These are phyloP conservation scores for Zychaea mexicana DNA, from an alignment of 371 early-diverging fungal species.

Conservation along the genomic window DNA sequence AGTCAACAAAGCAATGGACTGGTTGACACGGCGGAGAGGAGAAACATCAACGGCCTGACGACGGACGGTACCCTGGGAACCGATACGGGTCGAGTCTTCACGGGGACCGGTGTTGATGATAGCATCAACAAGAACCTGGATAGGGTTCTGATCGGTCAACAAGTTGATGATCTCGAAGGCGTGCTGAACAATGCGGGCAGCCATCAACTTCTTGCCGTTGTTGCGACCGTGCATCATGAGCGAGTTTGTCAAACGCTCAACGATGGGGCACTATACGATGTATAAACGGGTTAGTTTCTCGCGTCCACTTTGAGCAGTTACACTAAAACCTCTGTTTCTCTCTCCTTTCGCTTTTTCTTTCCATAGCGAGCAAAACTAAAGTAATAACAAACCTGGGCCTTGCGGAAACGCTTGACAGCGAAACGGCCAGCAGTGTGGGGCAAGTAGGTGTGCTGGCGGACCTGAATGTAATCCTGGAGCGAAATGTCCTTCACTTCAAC, in stretches of 20 bases:
- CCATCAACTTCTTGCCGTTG: slow-evolving; percentile 99
- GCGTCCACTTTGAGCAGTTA: too few species aligned
- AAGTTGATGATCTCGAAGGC: slow-evolving; percentile 99
- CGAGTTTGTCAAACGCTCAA: slow-evolving; percentile 99
- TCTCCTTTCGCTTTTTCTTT: neutral
- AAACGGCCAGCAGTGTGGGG: slow-evolving; percentile 99
- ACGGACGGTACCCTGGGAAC: slow-evolving; percentile 99
- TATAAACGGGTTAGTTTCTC: neutral
- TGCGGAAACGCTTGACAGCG: slow-evolving; percentile 97
- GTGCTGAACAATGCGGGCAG: slow-evolving; percentile 98
- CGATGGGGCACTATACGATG: slow-evolving; percentile 89
- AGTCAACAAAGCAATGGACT: slow-evolving; percentile 95
- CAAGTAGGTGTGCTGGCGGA: slow-evolving; percentile 93
- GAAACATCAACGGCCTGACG: slow-evolving; percentile 99
- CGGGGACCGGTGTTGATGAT: slow-evolving; percentile 99
- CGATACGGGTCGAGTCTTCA: slow-evolving; percentile 99
- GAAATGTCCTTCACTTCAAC: slow-evolving; percentile 96
- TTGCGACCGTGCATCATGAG: slow-evolving; percentile 99
- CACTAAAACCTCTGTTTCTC: neutral
- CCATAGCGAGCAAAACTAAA: neutral
- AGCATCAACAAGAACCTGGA: slow-evolving; percentile 99
- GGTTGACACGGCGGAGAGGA: slow-evolving; percentile 99
- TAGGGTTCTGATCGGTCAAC: slow-evolving; percentile 98
- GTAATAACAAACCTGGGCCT: slow-evolving; percentile 78
- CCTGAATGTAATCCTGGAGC: slow-evolving; percentile 93